Conservation (phyloP, 768 basidiomycete species). For the Coprinopsis sp. region DNA sequence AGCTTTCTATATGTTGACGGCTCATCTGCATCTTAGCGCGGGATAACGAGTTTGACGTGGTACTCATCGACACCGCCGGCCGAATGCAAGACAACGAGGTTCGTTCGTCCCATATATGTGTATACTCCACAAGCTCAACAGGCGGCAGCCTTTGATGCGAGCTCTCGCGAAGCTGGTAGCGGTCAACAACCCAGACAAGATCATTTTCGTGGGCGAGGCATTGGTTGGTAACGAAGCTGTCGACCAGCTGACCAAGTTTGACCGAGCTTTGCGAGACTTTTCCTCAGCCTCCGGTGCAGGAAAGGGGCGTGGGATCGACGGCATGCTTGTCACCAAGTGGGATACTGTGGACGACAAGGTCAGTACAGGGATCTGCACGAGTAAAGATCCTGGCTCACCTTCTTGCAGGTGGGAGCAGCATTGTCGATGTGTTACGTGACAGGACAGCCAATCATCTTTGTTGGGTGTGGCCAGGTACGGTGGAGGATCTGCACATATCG, state of each 20-base stretch:
- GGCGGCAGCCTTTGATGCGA: slow-evolving; percentile 82
- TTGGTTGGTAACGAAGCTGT: slow-evolving; percentile 98
- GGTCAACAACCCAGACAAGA: slow-evolving; percentile 94
- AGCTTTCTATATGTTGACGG: slow-evolving; percentile 4
- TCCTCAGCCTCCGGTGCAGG: slow-evolving; percentile 65
- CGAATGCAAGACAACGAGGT: slow-evolving; percentile 99
- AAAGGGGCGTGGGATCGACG: slow-evolving; percentile 90
- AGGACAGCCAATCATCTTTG: slow-evolving; percentile 96
- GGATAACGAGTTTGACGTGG: slow-evolving; percentile 91
- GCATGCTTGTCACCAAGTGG: slow-evolving; percentile 98
- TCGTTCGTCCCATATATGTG: slow-evolving; percentile 15
- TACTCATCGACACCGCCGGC: slow-evolving; percentile 96
- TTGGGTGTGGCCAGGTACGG: slow-evolving; percentile 92
- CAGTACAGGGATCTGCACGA: slow-evolving; percentile 17
- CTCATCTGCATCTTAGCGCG: slow-evolving; percentile 46
- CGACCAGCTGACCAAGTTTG: slow-evolving; percentile 95
- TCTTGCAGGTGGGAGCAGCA: slow-evolving; percentile 88
- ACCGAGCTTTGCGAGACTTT: slow-evolving; percentile 89
- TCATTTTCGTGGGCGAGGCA: slow-evolving; percentile 97
- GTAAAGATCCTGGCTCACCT: not conserved
- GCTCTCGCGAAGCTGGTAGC: slow-evolving; percentile 97
- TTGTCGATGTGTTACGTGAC: slow-evolving; percentile 99
- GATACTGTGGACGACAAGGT: slow-evolving; percentile 98
- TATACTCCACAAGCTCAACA: not conserved
- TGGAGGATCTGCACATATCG: slow-evolving; percentile 1